Conservation (phyloP, 2,329 filamentous ascomycete genomes). For the Fusarium aywerte region DNA sequence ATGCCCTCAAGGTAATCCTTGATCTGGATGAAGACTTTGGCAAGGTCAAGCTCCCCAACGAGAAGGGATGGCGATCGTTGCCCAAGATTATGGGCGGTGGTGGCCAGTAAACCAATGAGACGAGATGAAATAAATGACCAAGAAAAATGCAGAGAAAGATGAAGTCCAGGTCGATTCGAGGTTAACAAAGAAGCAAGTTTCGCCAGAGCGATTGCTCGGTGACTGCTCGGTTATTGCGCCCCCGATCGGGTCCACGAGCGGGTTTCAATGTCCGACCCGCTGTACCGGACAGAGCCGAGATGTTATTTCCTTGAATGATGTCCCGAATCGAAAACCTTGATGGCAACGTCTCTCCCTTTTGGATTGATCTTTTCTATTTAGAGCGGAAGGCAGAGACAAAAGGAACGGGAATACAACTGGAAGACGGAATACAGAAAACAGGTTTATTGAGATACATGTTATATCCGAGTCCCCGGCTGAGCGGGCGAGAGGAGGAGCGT, state of each 20-base stretch:
- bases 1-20: conserved; percentile 94
- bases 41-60: conserved; percentile 69
- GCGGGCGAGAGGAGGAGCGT: conserved; percentile 35
- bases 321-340: background rate
- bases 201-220: conserved; percentile 28
- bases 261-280: conserved; percentile 35
- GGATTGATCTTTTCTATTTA: conserved; percentile 26
- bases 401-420: conserved; percentile 15
- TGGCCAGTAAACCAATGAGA: conserved; percentile 39
- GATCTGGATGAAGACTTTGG: conserved; percentile 96
- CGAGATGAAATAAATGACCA: conserved; percentile 7
- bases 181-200: conserved; percentile 17
- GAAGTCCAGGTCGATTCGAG: conserved; percentile 11
- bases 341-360: conserved; percentile 8
- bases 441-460: conserved; percentile 18
- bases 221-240: conserved; percentile 41
- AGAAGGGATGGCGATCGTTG: conserved; percentile 64
- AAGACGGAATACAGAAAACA: conserved; percentile 26
- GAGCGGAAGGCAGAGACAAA: conserved; percentile 20
- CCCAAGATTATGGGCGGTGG: conserved; percentile 61
- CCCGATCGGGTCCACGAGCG: no score
- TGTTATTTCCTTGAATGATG: background rate
- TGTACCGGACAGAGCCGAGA: conserved; percentile 31
- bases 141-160: conserved; percentile 1
- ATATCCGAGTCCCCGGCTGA: conserved; percentile 35